These are phyloP conservation scores for Neurospora hispaniola DNA, from an alignment of 495 filamentous ascomycete species.

Conservation along the genomic window DNA sequence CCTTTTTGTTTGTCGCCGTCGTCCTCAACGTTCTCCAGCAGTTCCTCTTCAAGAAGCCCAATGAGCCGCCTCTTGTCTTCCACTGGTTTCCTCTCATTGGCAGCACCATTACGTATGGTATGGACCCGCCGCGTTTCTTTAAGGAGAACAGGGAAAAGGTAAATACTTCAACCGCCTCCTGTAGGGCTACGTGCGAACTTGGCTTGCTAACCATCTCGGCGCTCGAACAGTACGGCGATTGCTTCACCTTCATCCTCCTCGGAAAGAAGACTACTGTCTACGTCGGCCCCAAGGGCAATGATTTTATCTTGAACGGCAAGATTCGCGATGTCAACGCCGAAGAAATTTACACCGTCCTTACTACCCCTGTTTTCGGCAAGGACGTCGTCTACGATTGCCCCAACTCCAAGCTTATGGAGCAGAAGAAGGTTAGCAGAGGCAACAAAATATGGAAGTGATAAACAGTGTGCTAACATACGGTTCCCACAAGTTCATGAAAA, in stretches of 20 bases:
- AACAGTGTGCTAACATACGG: background rate
- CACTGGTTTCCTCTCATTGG: slow-evolving; percentile 76
- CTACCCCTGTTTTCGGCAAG: slow-evolving; percentile 75
- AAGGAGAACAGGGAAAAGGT: slow-evolving; percentile 56
- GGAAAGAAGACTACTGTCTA: slow-evolving; percentile 71
- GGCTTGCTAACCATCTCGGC: background rate
- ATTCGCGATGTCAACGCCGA: slow-evolving; percentile 71
- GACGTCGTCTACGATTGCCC: slow-evolving; percentile 86
- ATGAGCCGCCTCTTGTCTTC: slow-evolving; percentile 72
- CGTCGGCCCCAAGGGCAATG: slow-evolving; percentile 69
- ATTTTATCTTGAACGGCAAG: slow-evolving; percentile 81
- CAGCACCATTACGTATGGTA: slow-evolving; percentile 71
- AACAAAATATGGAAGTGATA: background rate
- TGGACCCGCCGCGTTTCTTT: slow-evolving; percentile 75
- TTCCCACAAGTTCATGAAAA: slow-evolving; percentile 68
- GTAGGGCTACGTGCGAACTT: background rate
- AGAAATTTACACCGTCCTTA: slow-evolving; percentile 71
- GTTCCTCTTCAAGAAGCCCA: slow-evolving; percentile 56
- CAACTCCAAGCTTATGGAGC: slow-evolving; percentile 54
- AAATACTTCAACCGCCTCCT: too few relatives aligned
- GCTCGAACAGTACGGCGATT: slow-evolving; percentile 23
- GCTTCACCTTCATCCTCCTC: slow-evolving; percentile 71
- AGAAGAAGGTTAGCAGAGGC: slow-evolving; percentile 26
- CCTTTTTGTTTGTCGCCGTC: slow-evolving; percentile 43
- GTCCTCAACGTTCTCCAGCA: slow-evolving; percentile 59